These are phyloP conservation scores for Lentithecium fluviatile DNA, from an alignment of 495 filamentous ascomycete species.

Conservation along the genomic window DNA sequence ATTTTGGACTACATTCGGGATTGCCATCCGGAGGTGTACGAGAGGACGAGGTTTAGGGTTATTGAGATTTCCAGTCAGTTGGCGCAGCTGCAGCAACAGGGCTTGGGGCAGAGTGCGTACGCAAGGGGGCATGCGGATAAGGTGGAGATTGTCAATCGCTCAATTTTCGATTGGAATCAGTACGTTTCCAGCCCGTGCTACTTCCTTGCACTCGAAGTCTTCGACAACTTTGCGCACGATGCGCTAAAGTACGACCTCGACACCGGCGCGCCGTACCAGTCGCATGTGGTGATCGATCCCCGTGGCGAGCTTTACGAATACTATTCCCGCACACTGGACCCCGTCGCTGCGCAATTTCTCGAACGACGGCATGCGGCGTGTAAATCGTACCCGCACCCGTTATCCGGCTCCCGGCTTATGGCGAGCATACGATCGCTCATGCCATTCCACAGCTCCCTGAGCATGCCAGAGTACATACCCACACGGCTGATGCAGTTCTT, in stretches of 20 bases:
- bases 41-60: slow-evolving; percentile 87
- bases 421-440: slow-evolving; percentile 59
- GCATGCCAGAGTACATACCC: slow-evolving; percentile 85
- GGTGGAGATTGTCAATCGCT: slow-evolving; percentile 90
- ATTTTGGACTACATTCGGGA: slow-evolving; percentile 95
- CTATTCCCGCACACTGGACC: slow-evolving; percentile 76
- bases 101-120: slow-evolving; percentile 62
- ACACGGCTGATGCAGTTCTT: slow-evolving; percentile 96
- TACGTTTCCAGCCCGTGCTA: slow-evolving; percentile 89
- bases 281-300: slow-evolving; percentile 77
- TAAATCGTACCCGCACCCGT: slow-evolving; percentile 55
- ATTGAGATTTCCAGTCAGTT: slow-evolving; percentile 89
- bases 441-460: slow-evolving; percentile 72
- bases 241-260: slow-evolving; percentile 77
- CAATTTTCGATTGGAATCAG: slow-evolving; percentile 89
- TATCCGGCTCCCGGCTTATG: slow-evolving; percentile 53
- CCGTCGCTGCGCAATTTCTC: slow-evolving; percentile 77
- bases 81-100: slow-evolving; percentile 71
- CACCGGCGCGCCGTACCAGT: slow-evolving; percentile 78
- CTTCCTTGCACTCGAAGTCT: slow-evolving; percentile 97
- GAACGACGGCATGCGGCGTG: slow-evolving; percentile 70
- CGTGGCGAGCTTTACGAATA: slow-evolving; percentile 93
- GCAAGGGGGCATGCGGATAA: slow-evolving; percentile 73
- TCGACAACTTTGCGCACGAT: slow-evolving; percentile 98
- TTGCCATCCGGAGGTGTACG: slow-evolving; percentile 86